Evolutionary conservation across 257 asterid species (phyloP).

Genomic region (Solanum phureja): DNA sequence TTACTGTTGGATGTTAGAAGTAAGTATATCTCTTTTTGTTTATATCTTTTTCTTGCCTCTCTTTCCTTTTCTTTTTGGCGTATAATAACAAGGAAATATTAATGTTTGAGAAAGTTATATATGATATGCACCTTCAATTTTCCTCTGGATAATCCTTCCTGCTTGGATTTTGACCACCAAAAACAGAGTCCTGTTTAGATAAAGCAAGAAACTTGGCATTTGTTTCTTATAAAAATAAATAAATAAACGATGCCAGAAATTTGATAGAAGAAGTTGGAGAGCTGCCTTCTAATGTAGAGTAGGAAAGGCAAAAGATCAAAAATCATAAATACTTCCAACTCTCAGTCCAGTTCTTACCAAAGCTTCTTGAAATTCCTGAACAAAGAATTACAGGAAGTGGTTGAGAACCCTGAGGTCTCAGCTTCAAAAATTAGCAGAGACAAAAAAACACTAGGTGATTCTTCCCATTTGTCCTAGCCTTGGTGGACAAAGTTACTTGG

Average conservation of each 20-base stretch:
- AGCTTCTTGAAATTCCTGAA: not conserved
- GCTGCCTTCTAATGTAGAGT: not conserved
- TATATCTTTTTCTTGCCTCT: not conserved
- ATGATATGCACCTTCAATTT: not conserved
- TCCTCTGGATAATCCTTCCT: not conserved
- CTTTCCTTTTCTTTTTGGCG: not conserved
- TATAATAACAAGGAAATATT: not conserved
- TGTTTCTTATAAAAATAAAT: not conserved
- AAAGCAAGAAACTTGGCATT: not conserved
- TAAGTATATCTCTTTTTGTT: not conserved
- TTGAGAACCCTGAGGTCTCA: not conserved
- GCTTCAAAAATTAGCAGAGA: not conserved
- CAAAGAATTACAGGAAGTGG: not conserved
- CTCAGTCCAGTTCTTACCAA: not conserved
- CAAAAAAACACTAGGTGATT: not conserved
- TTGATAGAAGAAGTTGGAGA: not conserved
- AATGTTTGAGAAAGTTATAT: not conserved
- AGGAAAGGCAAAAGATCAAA: not conserved
- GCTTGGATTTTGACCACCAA: not conserved
- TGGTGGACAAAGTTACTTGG: not conserved
- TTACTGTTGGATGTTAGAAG: not conserved
- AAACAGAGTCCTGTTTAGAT: not conserved
- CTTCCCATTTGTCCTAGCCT: not conserved
- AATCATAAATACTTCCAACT: not conserved
- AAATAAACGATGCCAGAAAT: not conserved